Evolutionary conservation across 768 basidiomycete species (phyloP).

Genomic region (Amanita phalloides): DNA sequence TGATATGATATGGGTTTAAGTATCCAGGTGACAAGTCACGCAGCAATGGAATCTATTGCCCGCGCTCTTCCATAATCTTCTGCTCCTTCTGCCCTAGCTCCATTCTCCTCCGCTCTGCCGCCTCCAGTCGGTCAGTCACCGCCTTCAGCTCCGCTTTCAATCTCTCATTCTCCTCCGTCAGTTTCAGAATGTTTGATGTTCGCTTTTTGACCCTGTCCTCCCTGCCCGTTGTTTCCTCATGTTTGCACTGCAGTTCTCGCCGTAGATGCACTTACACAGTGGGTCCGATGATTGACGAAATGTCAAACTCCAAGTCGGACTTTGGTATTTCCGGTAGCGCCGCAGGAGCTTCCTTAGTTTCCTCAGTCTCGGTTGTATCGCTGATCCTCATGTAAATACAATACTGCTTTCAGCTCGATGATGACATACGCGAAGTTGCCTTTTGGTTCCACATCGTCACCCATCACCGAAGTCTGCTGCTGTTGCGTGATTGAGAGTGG

Average conservation of each 20-base stretch:
- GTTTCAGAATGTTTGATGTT: constrained; percentile 65
- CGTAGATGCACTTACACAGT: constrained; percentile 35
- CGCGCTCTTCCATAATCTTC: constrained; percentile 17
- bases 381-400: neutral
- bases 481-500: constrained; percentile 2
- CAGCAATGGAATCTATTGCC: constrained; percentile 11
- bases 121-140: constrained; percentile 66
- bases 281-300: constrained; percentile 31
- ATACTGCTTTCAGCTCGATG: neutral
- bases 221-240: constrained; percentile 17
- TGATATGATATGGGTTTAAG: constrained; percentile 2
- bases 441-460: constrained; percentile 10
- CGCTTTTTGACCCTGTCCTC: constrained; percentile 53
- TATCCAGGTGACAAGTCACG: constrained; percentile 7
- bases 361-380: constrained; percentile 13
- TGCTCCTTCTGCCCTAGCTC: constrained; percentile 30
- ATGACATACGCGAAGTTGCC: constrained; percentile 9
- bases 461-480: neutral
- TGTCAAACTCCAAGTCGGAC: constrained; percentile 31
- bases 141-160: constrained; percentile 65
- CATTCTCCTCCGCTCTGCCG: constrained; percentile 54
- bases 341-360: constrained; percentile 7
- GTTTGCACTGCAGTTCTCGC: constrained; percentile 9
- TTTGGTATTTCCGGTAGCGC: constrained; percentile 39
- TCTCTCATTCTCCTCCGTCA: constrained; percentile 72